A percentile compares a stretch with the other conserved stretches of the same genome.
These are phyloP conservation scores for Penicillium hordei DNA, from an alignment of 2,329 filamentous ascomycete species.

Conservation along the genomic window DNA sequence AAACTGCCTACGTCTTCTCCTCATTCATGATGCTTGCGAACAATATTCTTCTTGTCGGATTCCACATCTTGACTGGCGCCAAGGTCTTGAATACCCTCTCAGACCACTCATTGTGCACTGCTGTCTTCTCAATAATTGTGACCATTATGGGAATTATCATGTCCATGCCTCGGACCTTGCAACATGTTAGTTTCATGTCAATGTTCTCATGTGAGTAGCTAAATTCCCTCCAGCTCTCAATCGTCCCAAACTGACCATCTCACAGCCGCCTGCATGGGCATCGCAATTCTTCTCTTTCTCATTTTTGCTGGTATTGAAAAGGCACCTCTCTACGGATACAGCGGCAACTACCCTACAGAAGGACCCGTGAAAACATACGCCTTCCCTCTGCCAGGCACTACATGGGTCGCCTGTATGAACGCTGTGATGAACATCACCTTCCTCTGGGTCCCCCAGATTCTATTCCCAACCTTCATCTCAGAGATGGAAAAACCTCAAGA, in stretches of 20 bases:
- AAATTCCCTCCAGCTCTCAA: too few relatives aligned
- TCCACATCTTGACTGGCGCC: slow-evolving; percentile 52
- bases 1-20: slow-evolving; percentile 48
- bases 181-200: slow-evolving; percentile 53
- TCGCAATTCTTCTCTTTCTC: slow-evolving; percentile 53
- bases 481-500: slow-evolving; percentile 53
- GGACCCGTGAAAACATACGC: slow-evolving; percentile 50
- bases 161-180: slow-evolving; percentile 48
- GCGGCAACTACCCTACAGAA: slow-evolving; percentile 46
- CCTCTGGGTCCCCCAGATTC: slow-evolving; percentile 53
- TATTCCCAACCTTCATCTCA: slow-evolving; percentile 54
- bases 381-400: slow-evolving; percentile 49
- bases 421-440: slow-evolving; percentile 54
- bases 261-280: slow-evolving; percentile 47
- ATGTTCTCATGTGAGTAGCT: slow-evolving; percentile 44
- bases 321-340: slow-evolving; percentile 48
- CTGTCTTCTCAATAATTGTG: slow-evolving; percentile 50
- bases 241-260: not conserved
- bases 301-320: slow-evolving; percentile 51
- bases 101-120: slow-evolving; percentile 51
- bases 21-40: slow-evolving; percentile 47
- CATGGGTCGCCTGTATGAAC: slow-evolving; percentile 51
- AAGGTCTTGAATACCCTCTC: slow-evolving; percentile 52
- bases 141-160: slow-evolving; percentile 50
- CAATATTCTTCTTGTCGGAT: slow-evolving; percentile 53